Conservation (phyloP, 2,329 filamentous ascomycete species). For the Verticillium zaregamsianum region DNA sequence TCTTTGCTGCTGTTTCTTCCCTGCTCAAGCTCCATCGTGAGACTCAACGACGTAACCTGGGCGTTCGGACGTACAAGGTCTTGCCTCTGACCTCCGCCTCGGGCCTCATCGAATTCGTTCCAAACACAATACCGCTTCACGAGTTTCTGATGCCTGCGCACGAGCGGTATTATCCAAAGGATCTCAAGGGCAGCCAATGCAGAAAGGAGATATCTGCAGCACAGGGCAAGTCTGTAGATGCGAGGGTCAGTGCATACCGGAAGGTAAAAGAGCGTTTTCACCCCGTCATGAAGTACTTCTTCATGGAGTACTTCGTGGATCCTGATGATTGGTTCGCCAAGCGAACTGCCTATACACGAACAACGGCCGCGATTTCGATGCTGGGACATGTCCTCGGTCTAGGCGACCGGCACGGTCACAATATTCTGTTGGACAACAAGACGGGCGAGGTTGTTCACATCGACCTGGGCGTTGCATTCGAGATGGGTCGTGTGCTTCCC, state of each 20-base stretch:
- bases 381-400: conserved; percentile 89
- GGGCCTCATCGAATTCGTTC: conserved; percentile 95
- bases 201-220: conserved; percentile 75
- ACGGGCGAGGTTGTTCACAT: conserved; percentile 96
- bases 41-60: conserved; percentile 82
- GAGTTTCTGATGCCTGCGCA: conserved; percentile 92
- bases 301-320: conserved; percentile 89
- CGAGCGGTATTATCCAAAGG: conserved; percentile 77
- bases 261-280: conserved; percentile 78
- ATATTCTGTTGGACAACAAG: conserved; percentile 86
- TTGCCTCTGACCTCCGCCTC: conserved; percentile 79
- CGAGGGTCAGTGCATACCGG: conserved; percentile 70
- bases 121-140: conserved; percentile 86
- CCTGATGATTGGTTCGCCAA: conserved; percentile 95
- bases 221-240: conserved; percentile 64
- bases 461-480: conserved; percentile 93
- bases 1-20: conserved; percentile 92
- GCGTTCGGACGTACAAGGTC: conserved; percentile 96
- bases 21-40: conserved; percentile 80
- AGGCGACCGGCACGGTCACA: conserved; percentile 93
- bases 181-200: conserved; percentile 71
- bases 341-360: conserved; percentile 85
- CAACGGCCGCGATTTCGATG: conserved; percentile 92
- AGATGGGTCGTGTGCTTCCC: conserved; percentile 90
- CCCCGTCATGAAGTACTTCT: conserved; percentile 94